These are phyloP conservation scores for Phaeomoniella chlamydospora DNA, from an alignment of 2,329 filamentous ascomycete species.

Conservation along the genomic window DNA sequence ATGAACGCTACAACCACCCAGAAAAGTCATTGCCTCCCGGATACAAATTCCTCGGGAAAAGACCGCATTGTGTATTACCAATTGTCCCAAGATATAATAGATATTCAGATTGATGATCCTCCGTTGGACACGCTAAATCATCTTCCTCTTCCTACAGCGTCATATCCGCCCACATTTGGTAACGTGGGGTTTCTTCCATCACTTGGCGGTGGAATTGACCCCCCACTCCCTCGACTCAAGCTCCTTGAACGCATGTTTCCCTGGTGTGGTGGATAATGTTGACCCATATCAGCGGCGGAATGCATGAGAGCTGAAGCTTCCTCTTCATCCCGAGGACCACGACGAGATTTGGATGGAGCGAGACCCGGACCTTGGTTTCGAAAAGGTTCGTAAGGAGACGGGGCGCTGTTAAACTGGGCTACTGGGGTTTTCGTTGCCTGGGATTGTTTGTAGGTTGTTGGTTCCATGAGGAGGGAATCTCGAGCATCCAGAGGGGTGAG, in stretches of 20 bases:
- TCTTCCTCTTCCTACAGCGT: too few species aligned
- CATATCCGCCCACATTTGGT: too few species aligned
- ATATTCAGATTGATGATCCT: too few species aligned
- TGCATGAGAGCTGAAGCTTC: conserved; percentile 4
- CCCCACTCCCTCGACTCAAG: background rate
- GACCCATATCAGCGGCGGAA: conserved; percentile 1
- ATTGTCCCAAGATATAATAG: too few species aligned
- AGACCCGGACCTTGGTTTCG: conserved; percentile 14
- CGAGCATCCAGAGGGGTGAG: conserved; percentile 78
- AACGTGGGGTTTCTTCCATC: too few species aligned
- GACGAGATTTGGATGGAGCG: conserved; percentile 4
- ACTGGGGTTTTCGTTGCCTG: too few species aligned
- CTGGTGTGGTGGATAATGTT: background rate
- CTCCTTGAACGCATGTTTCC: background rate
- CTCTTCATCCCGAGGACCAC: conserved; percentile 5
- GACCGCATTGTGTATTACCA: too few species aligned
- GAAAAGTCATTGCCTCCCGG: too few species aligned
- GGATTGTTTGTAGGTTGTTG: conserved; percentile 26
- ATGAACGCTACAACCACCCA: too few species aligned
- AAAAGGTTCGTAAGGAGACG: conserved; percentile 23
- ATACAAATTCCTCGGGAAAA: too few species aligned
- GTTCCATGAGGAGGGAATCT: conserved; percentile 68
- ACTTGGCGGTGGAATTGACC: background rate
- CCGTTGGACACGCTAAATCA: too few species aligned
- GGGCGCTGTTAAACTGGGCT: conserved; percentile 24